Evolutionary conservation across 208 protist genomes (phyloP), one percentile per base, ranked within the genome.

Genomic region (Naegleria gruberi): DNA sequence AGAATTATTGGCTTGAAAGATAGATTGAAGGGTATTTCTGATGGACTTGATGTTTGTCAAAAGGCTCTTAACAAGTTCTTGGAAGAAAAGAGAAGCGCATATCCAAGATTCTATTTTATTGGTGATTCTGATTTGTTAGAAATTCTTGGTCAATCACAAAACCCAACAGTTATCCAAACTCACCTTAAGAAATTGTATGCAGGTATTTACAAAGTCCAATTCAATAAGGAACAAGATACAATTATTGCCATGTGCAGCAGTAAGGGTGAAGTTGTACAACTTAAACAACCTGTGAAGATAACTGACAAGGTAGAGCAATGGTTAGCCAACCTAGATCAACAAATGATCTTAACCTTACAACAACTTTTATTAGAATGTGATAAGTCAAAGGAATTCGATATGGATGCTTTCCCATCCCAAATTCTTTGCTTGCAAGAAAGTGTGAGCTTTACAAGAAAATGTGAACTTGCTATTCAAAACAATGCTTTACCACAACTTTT

Each of bases 81-180:
- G 41, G 98, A 99, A 94, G 94, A 97, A 82, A 99, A 99, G 94
- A 96, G 98, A 41, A 95, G 97, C 90, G 94, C 94, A 90, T 98
- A 98, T 91, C 97, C 97, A n/a, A 95, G 98, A 74, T 99, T 99
- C 92, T 99, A 99, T 92, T 99, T 99, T 93, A 98, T 99, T 93
- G 98, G 98, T 92, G 98, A 99, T 93, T 98, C 99, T 91, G 98
- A 99, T 90, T 93, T 99, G 55, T 95, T 99, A 10, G 98, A 99
- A 93, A 99, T 99, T 91, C 93, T 98, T 7, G 97, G 96, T 26
- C 97, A 98, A 92, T 95, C 96, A 90, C 96, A 96, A 87, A 98
- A 99, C 92, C 97, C 97, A 0, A 91, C 91, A 30, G 96, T 99
- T 37, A 99, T 99, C 87, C 98, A 99, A 94, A 94, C 96, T 15